Evolutionary conservation across 306 rosid genomes (phyloP).

Genomic region (Arachis stenosperma): DNA sequence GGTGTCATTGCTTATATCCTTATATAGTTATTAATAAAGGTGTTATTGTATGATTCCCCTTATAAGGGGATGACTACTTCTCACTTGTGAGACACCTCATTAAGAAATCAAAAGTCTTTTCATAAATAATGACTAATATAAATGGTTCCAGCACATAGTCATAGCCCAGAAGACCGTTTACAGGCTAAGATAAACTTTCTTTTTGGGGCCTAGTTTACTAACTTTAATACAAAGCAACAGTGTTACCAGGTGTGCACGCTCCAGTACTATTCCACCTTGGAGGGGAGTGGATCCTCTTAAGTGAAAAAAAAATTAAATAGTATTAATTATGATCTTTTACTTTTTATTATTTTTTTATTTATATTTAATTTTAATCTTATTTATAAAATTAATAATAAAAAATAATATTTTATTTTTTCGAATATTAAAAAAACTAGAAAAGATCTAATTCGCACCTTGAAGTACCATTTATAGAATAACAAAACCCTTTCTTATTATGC

Average conservation of each 20-base stretch:
- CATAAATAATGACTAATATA: conserved; percentile 15
- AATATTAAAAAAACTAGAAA: no score
- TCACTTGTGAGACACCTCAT: conserved; percentile 2
- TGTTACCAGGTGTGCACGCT: neutral
- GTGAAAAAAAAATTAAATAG: no score
- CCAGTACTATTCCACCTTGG: conserved; percentile 11
- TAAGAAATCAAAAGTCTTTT: neutral
- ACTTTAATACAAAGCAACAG: conserved; percentile 14
- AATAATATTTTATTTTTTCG: no score
- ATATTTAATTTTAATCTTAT: no score
- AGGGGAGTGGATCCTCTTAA: no score
- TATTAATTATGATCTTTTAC: no score
- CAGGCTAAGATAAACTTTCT: neutral
- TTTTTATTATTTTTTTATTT: no score
- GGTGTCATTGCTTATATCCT: neutral
- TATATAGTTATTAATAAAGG: no score
- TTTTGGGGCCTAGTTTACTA: neutral
- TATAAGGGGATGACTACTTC: neutral
- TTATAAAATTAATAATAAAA: no score
- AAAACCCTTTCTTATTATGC: neutral
- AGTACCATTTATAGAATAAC: neutral
- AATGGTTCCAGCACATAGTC: neutral
- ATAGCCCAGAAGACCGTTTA: conserved; percentile 26
- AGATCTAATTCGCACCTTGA: neutral
- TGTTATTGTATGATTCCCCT: neutral